phyloP scores from a whole-genome alignment of 495 filamentous ascomycete species.

The Cercophora sp. region DNA sequence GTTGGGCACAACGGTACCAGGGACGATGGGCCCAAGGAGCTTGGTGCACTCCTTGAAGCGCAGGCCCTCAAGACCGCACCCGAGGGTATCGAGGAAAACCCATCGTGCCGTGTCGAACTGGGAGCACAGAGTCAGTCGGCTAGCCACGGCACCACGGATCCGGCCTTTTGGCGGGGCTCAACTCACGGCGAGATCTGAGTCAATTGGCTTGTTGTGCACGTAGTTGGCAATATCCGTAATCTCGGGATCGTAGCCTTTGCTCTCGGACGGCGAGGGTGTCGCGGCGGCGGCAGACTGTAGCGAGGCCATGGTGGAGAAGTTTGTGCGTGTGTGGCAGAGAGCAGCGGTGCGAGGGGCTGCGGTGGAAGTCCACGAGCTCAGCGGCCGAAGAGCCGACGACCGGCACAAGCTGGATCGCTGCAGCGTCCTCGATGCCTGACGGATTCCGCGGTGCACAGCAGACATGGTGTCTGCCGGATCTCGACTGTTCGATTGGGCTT shows the following conservation, averaged over 20 bases:
- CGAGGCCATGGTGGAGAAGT: conserved; percentile 56
- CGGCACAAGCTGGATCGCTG: conserved; percentile 14
- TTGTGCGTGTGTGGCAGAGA: conserved; percentile 22
- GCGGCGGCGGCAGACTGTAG: conserved; percentile 48
- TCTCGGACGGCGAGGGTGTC: conserved; percentile 43
- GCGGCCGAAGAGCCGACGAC: conserved; percentile 20
- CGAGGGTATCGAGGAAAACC: conserved; percentile 90
- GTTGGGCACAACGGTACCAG: conserved; percentile 87
- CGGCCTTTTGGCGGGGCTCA: conserved; percentile 5
- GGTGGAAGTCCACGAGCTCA: conserved; percentile 7
- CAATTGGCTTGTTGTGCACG: conserved; percentile 84
- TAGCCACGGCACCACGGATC: conserved; percentile 19
- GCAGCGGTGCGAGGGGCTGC: conserved; percentile 21
- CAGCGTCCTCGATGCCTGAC: conserved; percentile 12
- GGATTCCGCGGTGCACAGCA: conserved; percentile 10
- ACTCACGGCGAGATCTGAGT: conserved; percentile 87
- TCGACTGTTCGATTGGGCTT: conserved; percentile 1
- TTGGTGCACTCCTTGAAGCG: conserved; percentile 95
- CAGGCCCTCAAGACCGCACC: conserved; percentile 92
- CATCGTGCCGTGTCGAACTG: conserved; percentile 90
- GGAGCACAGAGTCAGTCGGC: conserved; percentile 21
- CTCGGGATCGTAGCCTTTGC: conserved; percentile 76
- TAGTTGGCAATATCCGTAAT: conserved; percentile 92
- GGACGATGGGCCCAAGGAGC: conserved; percentile 89
- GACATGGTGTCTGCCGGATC: conserved; percentile 7